Base-by-base conservation (phyloP, 2,329 filamentous ascomycete species). In the Microsporum ferrugineum region DNA sequence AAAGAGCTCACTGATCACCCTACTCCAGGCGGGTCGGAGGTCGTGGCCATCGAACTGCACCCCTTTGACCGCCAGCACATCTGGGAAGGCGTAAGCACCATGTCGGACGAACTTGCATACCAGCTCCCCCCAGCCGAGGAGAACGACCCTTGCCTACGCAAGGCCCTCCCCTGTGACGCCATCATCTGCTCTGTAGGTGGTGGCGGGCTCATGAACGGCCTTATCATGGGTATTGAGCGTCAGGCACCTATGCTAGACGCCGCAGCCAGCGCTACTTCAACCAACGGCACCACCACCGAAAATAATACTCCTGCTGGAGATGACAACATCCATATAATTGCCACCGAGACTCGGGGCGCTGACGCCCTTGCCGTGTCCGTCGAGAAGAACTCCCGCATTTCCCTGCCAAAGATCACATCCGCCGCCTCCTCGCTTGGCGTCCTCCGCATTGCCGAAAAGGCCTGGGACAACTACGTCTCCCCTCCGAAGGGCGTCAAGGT, bases 181-280 rank as follows among this genome's bases (percentile, higher is more conserved):
- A 78, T 95, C 10, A 81, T 94, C 51, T 92, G 88, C 73, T 87
- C 81, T 62, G 88, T 91, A 41, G 90, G 90, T 5, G 90, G 90
- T 7, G 90, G 90, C 14, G 89, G 90, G 0, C 75, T 95, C 27
- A 80, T 95, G 59, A 88, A 86, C 68, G 90, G 90, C 3, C 75
- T 95, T 61, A 83, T 88, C 73, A 78, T 85, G 69, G 88, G 87
- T 7, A 77, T 91, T 29, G 80, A 85, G 68, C 72, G 76, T 49
- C 71, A 74, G 64, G 65, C 71, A 66, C 60, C 75, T 69, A 76
- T 69, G 61, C 64, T 65, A 51, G 62, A 63, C n/a, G 63, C 57
- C 63, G 31, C 36, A 43, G 66, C 58, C 10, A 59, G 61, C n/a
- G 62, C 64, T 59, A 63, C 62, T 33, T 55, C 62, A 12, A 60